These are phyloP conservation scores for Ophiostoma novo-ulmi DNA, from an alignment of 2,329 filamentous ascomycete genomes.

Conservation along the genomic window DNA sequence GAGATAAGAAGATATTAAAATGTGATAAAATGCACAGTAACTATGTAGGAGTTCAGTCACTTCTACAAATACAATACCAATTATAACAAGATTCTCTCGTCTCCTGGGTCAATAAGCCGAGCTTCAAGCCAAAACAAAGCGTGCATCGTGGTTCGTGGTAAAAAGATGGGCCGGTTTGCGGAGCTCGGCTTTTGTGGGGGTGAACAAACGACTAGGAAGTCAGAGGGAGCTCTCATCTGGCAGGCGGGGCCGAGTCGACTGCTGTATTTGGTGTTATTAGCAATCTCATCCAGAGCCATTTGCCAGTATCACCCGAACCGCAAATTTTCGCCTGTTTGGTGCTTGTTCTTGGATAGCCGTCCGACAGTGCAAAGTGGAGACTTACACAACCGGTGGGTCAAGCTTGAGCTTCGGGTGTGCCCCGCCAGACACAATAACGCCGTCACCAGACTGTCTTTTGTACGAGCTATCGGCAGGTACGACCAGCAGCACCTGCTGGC, in stretches of 20 bases:
- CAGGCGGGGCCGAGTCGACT: background rate
- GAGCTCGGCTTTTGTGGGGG: conserved; percentile 16
- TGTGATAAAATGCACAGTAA: background rate
- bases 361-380: conserved; percentile 9
- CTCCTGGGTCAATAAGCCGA: background rate
- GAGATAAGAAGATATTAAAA: background rate
- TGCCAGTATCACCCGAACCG: background rate
- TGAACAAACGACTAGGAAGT: background rate
- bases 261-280: background rate
- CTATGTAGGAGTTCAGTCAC: too few relatives aligned
- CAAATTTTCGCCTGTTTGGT: conserved; percentile 17
- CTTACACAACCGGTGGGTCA: conserved; percentile 1
- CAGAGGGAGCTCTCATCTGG: background rate
- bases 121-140: background rate
- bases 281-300: background rate
- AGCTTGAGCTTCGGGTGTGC: background rate
- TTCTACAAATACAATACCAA: background rate
- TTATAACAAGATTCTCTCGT: too few relatives aligned
- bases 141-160: conserved; percentile 21
- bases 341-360: conserved; percentile 20
- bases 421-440: background rate
- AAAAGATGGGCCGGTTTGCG: conserved; percentile 21
- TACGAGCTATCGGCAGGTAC: background rate
- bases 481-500: background rate
- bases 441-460: background rate